Evolutionary conservation across 1,284 basidiomycete genomes (phyloP).

Genomic region (Veloboletus limbatus): DNA sequence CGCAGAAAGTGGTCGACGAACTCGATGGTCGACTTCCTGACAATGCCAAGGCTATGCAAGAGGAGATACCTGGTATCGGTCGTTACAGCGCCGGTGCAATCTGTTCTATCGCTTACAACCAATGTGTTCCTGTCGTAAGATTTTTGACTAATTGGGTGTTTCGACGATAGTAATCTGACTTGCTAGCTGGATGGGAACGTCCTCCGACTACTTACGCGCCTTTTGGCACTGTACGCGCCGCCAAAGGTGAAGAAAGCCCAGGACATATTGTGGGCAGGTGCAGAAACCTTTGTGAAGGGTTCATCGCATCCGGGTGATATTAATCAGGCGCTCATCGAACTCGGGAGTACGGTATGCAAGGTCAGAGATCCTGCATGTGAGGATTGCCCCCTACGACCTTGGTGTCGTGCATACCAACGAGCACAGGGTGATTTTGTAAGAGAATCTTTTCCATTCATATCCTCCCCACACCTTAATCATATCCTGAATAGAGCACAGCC

Average conservation of each 20-base stretch:
- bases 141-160: background rate
- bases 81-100: conserved; percentile 91
- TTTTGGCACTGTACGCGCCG: conserved; percentile 78
- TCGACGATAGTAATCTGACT: background rate
- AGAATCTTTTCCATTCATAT: background rate
- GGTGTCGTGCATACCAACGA: conserved; percentile 64
- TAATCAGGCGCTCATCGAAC: conserved; percentile 86
- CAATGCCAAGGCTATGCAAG: conserved; percentile 79
- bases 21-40: conserved; percentile 73
- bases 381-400: conserved; percentile 65
- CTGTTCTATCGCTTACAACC: conserved; percentile 85
- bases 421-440: conserved; percentile 11
- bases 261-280: conserved; percentile 81
- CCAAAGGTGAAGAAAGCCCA: conserved; percentile 77
- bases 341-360: conserved; percentile 90
- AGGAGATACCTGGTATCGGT: conserved; percentile 86
- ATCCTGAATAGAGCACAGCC: conserved; percentile 6
- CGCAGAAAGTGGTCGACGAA: conserved; percentile 71
- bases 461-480: background rate
- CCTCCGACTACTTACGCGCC: conserved; percentile 74
- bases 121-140: conserved; percentile 79
- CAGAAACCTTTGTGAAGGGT: conserved; percentile 61
- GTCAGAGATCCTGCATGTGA: conserved; percentile 74
- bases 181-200: conserved; percentile 89
- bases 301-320: conserved; percentile 71